phyloP scores from a whole-genome alignment of 768 basidiomycete species.

The Amanita inopinata region DNA sequence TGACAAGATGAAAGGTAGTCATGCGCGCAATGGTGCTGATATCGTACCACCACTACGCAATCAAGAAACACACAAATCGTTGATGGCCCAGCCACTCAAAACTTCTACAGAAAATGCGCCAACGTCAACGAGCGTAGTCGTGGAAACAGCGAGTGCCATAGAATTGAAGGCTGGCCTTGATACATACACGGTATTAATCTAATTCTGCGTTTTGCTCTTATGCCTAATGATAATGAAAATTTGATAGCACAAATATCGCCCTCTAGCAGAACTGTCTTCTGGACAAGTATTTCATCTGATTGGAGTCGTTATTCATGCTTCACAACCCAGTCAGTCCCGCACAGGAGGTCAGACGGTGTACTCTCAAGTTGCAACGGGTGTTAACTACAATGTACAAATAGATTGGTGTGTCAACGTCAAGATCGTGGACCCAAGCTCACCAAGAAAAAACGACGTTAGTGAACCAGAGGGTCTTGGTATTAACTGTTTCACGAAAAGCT shows the following conservation, averaged over 20 bases:
- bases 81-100: no score
- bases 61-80: no score
- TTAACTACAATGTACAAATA: slow-evolving; percentile 15
- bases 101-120: no score
- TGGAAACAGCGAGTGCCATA: neutral
- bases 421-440: slow-evolving; percentile 44
- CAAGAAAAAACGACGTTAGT: slow-evolving; percentile 18
- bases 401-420: slow-evolving; percentile 36
- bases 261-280: slow-evolving; percentile 14
- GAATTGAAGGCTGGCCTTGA: slow-evolving; percentile 4
- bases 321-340: slow-evolving; percentile 12
- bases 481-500: slow-evolving; percentile 43
- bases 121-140: neutral
- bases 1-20: no score
- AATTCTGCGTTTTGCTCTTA: neutral
- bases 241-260: neutral
- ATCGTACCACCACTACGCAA: no score
- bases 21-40: no score
- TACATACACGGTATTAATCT: neutral
- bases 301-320: slow-evolving; percentile 16
- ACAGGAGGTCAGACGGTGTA: slow-evolving; percentile 16
- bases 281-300: slow-evolving; percentile 14
- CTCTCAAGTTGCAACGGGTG: neutral
- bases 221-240: neutral
- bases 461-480: slow-evolving; percentile 21